A percentile compares a stretch with the other conserved stretches of the same genome.
Conservation (phyloP, 805 yeast genomes). For the Ogataea paraovalis region DNA sequence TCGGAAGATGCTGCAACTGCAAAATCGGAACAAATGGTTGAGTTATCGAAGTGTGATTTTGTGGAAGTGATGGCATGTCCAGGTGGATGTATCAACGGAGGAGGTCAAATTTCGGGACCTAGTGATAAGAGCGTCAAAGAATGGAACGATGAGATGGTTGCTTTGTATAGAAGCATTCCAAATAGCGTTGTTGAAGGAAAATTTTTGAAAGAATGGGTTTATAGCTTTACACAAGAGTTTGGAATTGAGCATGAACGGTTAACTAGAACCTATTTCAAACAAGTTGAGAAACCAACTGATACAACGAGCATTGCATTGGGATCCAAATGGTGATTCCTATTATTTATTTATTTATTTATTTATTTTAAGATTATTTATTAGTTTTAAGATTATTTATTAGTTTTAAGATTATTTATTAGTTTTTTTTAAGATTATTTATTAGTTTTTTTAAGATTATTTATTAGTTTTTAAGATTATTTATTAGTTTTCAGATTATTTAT, state of each 20-base stretch:
- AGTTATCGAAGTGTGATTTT: slow-evolving; percentile 67
- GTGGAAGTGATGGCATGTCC: slow-evolving; percentile 99
- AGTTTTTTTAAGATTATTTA: no score
- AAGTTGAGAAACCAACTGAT: slow-evolving; percentile 50
- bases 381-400: no score
- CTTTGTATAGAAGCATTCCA: slow-evolving; percentile 35
- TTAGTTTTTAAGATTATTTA: no score
- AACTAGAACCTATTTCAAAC: slow-evolving; percentile 43
- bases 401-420: no score
- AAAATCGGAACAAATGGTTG: slow-evolving; percentile 28
- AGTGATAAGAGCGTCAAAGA: slow-evolving; percentile 32
- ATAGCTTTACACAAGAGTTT: slow-evolving; percentile 30
- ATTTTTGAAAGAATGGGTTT: slow-evolving; percentile 31
- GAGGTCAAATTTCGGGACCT: slow-evolving; percentile 74
- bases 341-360: background rate
- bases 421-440: no score
- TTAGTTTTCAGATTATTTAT: no score
- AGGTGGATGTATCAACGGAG: slow-evolving; percentile 95
- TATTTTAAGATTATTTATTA: background rate
- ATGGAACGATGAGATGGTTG: slow-evolving; percentile 39
- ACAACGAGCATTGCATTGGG: slow-evolving; percentile 46
- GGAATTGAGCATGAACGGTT: slow-evolving; percentile 35
- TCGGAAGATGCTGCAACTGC: background rate
- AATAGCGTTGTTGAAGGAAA: background rate
- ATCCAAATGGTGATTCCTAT: slow-evolving; percentile 47